phyloP scores from a whole-genome alignment of 495 filamentous ascomycete genomes.

The Aspergillus affinis region DNA sequence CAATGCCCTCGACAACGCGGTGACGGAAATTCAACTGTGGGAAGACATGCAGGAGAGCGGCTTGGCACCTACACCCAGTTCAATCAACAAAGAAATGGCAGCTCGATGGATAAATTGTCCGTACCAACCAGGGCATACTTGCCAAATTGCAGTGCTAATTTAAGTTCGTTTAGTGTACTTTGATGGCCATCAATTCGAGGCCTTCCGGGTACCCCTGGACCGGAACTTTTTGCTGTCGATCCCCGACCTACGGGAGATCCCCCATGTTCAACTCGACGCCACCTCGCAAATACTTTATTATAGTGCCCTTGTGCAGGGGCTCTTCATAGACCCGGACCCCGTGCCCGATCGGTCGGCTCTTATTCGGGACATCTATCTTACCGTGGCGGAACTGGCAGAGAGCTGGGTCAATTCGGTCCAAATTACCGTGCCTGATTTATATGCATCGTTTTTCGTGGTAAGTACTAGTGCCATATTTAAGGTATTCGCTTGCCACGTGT shows the following conservation, averaged over 20 bases:
- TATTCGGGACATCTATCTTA: conserved; percentile 14
- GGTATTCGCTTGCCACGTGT: not conserved
- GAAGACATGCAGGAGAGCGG: not conserved
- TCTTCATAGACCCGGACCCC: conserved; percentile 7
- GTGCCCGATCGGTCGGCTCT: not conserved
- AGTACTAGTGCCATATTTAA: not conserved
- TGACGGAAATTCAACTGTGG: conserved; percentile 12
- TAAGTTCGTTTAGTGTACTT: conserved; percentile 14
- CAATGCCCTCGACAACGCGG: conserved; percentile 15
- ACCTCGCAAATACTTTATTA: conserved; percentile 23
- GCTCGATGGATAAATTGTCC: conserved; percentile 7
- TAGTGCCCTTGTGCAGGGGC: conserved; percentile 17
- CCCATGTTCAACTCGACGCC: conserved; percentile 20
- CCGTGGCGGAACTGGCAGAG: conserved; percentile 6
- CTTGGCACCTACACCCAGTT: not conserved
- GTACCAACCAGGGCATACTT: not conserved
- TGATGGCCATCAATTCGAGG: conserved; percentile 20
- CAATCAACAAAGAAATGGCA: conserved; percentile 14
- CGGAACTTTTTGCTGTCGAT: conserved; percentile 19
- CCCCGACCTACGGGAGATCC: conserved; percentile 23
- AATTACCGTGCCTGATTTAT: conserved; percentile 14
- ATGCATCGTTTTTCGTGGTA: conserved; percentile 18
- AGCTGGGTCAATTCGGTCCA: conserved; percentile 14
- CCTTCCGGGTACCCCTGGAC: conserved; percentile 20
- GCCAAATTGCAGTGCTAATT: not conserved